A percentile compares a stretch with the other conserved stretches of the same genome.
Conservation (phyloP, 2,329 filamentous ascomycete species). For the Diatrype stigma region DNA sequence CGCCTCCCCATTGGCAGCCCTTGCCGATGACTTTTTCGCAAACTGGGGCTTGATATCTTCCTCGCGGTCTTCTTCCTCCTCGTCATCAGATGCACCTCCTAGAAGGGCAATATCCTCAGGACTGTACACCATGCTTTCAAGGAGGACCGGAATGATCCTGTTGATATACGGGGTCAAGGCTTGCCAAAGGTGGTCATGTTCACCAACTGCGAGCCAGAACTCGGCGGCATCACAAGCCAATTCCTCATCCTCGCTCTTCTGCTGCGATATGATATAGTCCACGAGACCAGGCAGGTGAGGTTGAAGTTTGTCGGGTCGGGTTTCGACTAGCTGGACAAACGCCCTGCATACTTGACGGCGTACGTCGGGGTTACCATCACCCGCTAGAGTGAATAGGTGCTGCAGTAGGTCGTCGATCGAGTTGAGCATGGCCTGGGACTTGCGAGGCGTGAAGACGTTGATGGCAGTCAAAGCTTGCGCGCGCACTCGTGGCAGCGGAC, state of each 20-base stretch:
- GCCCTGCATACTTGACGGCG: constrained; percentile 89
- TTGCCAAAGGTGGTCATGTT: constrained; percentile 76
- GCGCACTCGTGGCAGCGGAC: constrained; percentile 71
- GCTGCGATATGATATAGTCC: constrained; percentile 88
- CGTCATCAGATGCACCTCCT: constrained; percentile 81
- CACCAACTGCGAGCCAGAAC: constrained; percentile 93
- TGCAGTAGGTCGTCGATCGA: constrained; percentile 78
- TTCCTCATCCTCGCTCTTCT: constrained; percentile 82
- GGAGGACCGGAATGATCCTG: constrained; percentile 83
- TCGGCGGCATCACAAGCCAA: constrained; percentile 92
- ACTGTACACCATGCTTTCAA: constrained; percentile 94
- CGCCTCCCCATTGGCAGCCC: constrained; percentile 51
- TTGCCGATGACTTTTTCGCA: constrained; percentile 63
- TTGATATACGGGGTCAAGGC: constrained; percentile 72
- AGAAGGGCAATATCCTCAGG: constrained; percentile 87
- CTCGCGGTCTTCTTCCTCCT: constrained; percentile 82
- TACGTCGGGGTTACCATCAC: constrained; percentile 75
- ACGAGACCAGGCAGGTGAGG: constrained; percentile 86
- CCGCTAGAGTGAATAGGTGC: constrained; percentile 76
- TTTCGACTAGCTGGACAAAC: constrained; percentile 88
- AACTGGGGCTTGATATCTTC: constrained; percentile 93
- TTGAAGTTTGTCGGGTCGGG: constrained; percentile 82
- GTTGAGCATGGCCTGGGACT: constrained; percentile 75
- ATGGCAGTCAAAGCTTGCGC: constrained; percentile 76
- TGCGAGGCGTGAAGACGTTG: constrained; percentile 86